phyloP scores from a whole-genome alignment of 2,329 filamentous ascomycete species.

The Sclerotinia subarctica region DNA sequence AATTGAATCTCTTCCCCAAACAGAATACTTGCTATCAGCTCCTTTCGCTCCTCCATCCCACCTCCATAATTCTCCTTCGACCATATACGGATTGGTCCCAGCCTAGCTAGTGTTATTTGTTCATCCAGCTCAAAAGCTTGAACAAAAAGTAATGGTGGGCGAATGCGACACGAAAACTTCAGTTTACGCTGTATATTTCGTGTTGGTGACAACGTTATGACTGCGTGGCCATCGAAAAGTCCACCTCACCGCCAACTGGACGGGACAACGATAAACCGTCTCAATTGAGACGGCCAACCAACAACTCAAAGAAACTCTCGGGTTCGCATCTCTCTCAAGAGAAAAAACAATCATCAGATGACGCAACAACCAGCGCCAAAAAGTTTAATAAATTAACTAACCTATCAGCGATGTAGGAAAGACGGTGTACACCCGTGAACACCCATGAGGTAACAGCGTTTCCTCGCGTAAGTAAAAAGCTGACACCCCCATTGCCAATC shows the following conservation, averaged over 20 bases:
- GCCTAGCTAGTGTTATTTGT: no score
- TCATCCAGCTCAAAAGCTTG: neutral
- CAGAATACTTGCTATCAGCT: neutral
- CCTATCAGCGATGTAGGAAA: neutral
- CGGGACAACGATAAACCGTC: neutral
- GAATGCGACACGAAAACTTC: neutral
- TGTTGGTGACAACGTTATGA: neutral
- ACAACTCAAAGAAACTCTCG: neutral
- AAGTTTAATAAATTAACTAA: neutral
- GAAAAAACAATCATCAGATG: neutral
- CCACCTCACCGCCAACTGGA: neutral
- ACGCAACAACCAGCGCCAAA: neutral
- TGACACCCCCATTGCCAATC: neutral
- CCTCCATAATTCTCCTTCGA: neutral
- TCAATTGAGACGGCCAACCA: neutral
- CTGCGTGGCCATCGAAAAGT: neutral
- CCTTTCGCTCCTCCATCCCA: neutral
- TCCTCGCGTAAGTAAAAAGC: neutral
- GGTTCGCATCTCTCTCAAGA: neutral
- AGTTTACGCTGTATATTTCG: neutral
- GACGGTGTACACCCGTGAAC: slow-evolving; percentile 5
- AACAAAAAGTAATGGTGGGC: no score
- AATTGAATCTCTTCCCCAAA: neutral
- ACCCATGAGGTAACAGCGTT: neutral
- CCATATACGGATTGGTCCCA: no score